Evolutionary conservation across 2,329 filamentous ascomycete species (phyloP), one percentile per base, ranked within the genome.

Genomic region (Sarocladium brachiariae): DNA sequence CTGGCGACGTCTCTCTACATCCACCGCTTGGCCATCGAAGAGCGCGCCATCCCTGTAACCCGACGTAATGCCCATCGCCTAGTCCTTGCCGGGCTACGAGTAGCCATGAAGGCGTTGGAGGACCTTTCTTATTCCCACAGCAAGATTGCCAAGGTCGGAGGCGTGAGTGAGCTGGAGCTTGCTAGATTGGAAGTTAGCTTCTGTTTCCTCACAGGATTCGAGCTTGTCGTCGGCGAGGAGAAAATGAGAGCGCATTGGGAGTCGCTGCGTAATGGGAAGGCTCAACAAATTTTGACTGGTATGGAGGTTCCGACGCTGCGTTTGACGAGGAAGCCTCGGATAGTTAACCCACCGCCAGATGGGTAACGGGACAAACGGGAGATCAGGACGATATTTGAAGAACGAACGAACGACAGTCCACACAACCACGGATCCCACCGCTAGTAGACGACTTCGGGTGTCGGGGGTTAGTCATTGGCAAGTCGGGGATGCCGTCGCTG

Each of bases 21-120:
- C 57, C 84, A 92, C 63, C 83, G 86, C 21, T 75, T 97, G 37
- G 87, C 86, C 0, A 82, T 92, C 11, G 76, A 85, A 39, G 88
- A 95, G 63, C 81, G 81, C 57, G 80, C 86, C 21, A 85, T 97
- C 19, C 83, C 85, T 1, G 86, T 96, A 7, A 95, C 90, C 2
- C 77, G 79, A 52, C 80, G 89, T 51, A 97, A 95, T 55, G 86
- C 89, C 54, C 92, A 99, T 65, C 83, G 93, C 2, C 72, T 97
- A 7, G 76, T 95, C 27, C 77, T 99, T 14, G 91, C 89, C 0
- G 88, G 87, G 6, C 74, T 96, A 50, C 76, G 91, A 31, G 87
- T 96, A 3, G 90, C 92, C 13, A 93, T 91, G 80, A 99, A 97
- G 70, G 88, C 89, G 0, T 72, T 96, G n/a, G 92, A 99, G 66